Percentiles rank a stretch among this genome's conserved stretches.
These are phyloP conservation scores for Tricholoma saponaceum DNA, from an alignment of 768 basidiomycete genomes.

Conservation along the genomic window DNA sequence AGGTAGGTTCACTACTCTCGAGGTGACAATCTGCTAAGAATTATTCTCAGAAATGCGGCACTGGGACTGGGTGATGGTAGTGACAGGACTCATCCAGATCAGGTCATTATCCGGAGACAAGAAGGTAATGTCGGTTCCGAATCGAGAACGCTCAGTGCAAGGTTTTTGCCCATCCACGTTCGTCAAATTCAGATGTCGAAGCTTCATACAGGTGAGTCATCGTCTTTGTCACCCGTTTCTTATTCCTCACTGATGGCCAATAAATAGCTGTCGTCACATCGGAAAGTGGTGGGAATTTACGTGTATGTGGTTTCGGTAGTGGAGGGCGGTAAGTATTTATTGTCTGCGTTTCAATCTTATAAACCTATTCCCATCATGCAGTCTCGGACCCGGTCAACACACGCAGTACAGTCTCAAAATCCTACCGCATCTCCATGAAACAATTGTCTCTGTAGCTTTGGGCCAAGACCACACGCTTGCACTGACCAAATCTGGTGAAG, in stretches of 20 bases:
- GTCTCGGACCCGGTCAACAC: slow-evolving; percentile 72
- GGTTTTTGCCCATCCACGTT: slow-evolving; percentile 62
- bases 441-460: slow-evolving; percentile 66
- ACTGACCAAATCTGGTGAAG: slow-evolving; percentile 75
- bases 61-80: slow-evolving; percentile 81
- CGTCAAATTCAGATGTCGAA: slow-evolving; percentile 77
- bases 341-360: not conserved
- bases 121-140: slow-evolving; percentile 23
- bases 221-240: not conserved
- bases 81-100: slow-evolving; percentile 79
- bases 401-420: slow-evolving; percentile 74
- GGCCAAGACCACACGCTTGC: slow-evolving; percentile 95
- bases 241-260: not conserved
- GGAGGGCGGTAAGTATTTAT: slow-evolving; percentile 65
- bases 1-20: slow-evolving; percentile 34
- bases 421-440: slow-evolving; percentile 50
- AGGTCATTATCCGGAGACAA: slow-evolving; percentile 48
- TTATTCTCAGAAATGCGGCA: slow-evolving; percentile 63
- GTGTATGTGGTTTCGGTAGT: slow-evolving; percentile 86
- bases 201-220: slow-evolving; percentile 71
- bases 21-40: not conserved
- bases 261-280: slow-evolving; percentile 57
- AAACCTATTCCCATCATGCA: slow-evolving; percentile 20
- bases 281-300: slow-evolving; percentile 68
- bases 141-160: slow-evolving; percentile 30